Evolutionary conservation across 192 early-diverging fungal species (phyloP).

Genomic region (Coemansia aciculifera): DNA sequence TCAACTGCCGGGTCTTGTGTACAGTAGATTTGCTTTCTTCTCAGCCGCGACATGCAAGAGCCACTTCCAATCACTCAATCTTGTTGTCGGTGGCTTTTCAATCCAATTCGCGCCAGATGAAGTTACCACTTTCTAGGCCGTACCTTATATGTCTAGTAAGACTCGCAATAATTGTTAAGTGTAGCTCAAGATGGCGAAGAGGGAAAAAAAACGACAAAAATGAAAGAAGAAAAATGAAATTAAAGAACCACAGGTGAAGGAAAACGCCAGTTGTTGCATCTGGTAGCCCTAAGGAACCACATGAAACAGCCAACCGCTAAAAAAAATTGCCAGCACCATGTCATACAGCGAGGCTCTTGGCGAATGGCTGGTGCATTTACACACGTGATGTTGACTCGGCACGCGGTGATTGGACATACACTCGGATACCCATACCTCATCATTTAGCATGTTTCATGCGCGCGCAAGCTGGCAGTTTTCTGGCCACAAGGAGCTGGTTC

Average conservation of each 20-base stretch:
- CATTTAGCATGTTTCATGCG: neutral
- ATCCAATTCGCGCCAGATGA: neutral
- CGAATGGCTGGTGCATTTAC: neutral
- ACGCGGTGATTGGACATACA: conserved; percentile 38
- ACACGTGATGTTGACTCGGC: conserved; percentile 40
- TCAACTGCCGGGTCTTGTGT: neutral
- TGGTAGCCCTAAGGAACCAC: neutral
- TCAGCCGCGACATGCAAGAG: neutral
- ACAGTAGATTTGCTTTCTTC: neutral
- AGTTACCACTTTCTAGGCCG: neutral
- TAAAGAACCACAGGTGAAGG: conserved; percentile 5
- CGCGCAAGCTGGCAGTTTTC: no score
- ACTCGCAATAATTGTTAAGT: conserved; percentile 22
- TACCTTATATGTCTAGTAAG: conserved; percentile 3
- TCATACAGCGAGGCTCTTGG: neutral
- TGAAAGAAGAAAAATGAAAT: conserved; percentile 21
- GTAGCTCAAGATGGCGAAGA: conserved; percentile 8
- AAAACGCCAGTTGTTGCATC: neutral
- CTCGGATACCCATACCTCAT: conserved; percentile 19
- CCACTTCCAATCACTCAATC: neutral
- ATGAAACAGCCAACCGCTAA: neutral
- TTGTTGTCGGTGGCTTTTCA: neutral
- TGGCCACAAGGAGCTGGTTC: neutral
- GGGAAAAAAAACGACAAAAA: conserved; percentile 25
- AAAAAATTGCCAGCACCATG: conserved; percentile 6